These are phyloP conservation scores for Fusarium sp. DNA, from an alignment of 2,329 filamentous ascomycete species.

Conservation along the genomic window DNA sequence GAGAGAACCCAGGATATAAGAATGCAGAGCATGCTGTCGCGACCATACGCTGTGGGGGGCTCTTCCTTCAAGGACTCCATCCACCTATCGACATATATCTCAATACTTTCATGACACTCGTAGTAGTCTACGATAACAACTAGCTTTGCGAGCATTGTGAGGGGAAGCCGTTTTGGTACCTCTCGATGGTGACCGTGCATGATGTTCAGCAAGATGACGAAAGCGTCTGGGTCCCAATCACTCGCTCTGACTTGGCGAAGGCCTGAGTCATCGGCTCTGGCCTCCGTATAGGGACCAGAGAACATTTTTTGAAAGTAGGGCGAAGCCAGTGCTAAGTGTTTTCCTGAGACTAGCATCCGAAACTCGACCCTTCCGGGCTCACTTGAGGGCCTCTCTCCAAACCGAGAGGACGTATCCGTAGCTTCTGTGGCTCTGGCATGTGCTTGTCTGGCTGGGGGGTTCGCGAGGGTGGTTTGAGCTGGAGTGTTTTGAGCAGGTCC, in stretches of 20 bases:
- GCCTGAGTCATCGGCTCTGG: neutral
- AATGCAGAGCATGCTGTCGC: slow-evolving; percentile 20
- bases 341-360: slow-evolving; percentile 7
- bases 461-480: too few species aligned
- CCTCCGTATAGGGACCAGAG: too few species aligned
- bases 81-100: too few species aligned
- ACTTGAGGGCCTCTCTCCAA: too few species aligned
- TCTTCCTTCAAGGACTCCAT: too few species aligned
- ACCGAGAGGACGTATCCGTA: neutral
- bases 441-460: too few species aligned
- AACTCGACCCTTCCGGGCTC: neutral
- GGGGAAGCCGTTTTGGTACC: neutral
- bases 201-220: neutral
- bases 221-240: neutral
- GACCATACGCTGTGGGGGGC: too few species aligned
- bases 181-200: neutral
- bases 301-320: neutral
- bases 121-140: slow-evolving; percentile 28
- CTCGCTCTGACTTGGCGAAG: neutral
- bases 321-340: neutral
- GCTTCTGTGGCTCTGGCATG: too few species aligned
- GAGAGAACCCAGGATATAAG: slow-evolving; percentile 40
- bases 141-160: neutral
- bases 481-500: too few species aligned
- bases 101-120: neutral